Base-by-base conservation (phyloP, 2,329 filamentous ascomycete species). In the Mycocentrospora acerina region DNA sequence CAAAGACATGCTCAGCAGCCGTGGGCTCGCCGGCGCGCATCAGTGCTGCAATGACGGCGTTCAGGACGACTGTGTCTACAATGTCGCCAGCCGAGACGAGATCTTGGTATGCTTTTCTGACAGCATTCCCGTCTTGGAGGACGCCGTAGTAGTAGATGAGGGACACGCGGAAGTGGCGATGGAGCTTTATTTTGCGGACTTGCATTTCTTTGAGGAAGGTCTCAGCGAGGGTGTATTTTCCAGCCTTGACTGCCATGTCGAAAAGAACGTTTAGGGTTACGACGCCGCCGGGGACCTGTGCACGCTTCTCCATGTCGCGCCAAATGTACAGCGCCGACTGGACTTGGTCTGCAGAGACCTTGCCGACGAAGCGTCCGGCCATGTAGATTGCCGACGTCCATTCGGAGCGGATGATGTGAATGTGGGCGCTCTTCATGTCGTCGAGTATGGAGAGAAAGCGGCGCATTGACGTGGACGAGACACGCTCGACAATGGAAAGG, bases 241-340 rank as follows among this genome's bases (percentile, higher is more conserved):
- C 86, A 0, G 88, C 82, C 65, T 93, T 94, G 52, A 88, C 81
- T 1, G 93, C 89, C 9, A 89, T 79, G 59, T 96, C 87, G 55
- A 95, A 96, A 10, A 98, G 77, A 31, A 96, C 86, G 60, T 93
- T 95, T 68, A 98, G 94, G 0, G 91, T 95, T n/a, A 90, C 84
- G 32, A 81, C 76, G 53, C 86, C 86, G 24, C 79, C 83, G 51
- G 71, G 70, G 11, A 89, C 66, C 1, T 79, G 77, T 2, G 83
- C 82, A 4, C 81, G 71, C 31, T 79, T 76, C 66, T 98, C 93
- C 90, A 97, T 97, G 55, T 93, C 83, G 49, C 80, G 82, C 90
- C 91, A 98, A 16, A 94, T 68, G 32, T 81, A 78, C 30, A 98
- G 73, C 0, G 88, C 83, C 4, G 81, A 77, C 64, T 87, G 73